Conservation (phyloP, 2,329 filamentous ascomycete species). For the Phialophora macrospora region DNA sequence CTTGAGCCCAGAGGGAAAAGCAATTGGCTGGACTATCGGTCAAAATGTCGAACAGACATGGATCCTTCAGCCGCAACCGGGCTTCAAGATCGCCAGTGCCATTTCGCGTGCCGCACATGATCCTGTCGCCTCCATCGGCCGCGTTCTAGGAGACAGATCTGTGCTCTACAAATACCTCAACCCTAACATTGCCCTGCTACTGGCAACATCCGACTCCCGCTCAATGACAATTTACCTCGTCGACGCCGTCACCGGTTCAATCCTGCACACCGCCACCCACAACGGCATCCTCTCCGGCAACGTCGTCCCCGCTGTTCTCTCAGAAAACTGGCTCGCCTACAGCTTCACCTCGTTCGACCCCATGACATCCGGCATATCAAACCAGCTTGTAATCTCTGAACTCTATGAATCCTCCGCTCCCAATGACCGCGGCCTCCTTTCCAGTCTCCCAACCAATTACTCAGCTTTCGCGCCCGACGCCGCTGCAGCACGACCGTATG, state of each 20-base stretch:
- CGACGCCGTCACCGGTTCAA: slow-evolving; percentile 81
- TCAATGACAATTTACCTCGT: slow-evolving; percentile 76
- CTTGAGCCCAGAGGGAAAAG: slow-evolving; percentile 47
- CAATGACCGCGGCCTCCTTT: slow-evolving; percentile 82
- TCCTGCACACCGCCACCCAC: slow-evolving; percentile 74
- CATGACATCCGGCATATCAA: slow-evolving; percentile 68
- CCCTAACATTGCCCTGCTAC: slow-evolving; percentile 79
- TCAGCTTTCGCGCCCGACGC: slow-evolving; percentile 75
- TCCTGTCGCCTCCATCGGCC: slow-evolving; percentile 91
- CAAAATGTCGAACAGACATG: slow-evolving; percentile 61
- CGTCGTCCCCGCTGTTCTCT: slow-evolving; percentile 75
- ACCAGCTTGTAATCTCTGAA: slow-evolving; percentile 84
- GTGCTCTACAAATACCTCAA: slow-evolving; percentile 98
- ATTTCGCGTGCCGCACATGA: slow-evolving; percentile 75
- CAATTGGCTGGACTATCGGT: slow-evolving; percentile 50
- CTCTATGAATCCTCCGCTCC: slow-evolving; percentile 83
- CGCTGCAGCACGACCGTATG: slow-evolving; percentile 69
- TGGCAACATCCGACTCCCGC: slow-evolving; percentile 63
- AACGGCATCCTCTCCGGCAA: slow-evolving; percentile 74
- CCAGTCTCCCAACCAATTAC: slow-evolving; percentile 64
- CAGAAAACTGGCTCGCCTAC: slow-evolving; percentile 96
- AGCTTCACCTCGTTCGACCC: slow-evolving; percentile 64
- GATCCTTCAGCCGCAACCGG: slow-evolving; percentile 70
- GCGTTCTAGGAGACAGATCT: slow-evolving; percentile 86
- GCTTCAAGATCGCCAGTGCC: slow-evolving; percentile 71